These are phyloP conservation scores for Arthrobotrys musiformis DNA, from an alignment of 2,329 filamentous ascomycete species.

Conservation along the genomic window DNA sequence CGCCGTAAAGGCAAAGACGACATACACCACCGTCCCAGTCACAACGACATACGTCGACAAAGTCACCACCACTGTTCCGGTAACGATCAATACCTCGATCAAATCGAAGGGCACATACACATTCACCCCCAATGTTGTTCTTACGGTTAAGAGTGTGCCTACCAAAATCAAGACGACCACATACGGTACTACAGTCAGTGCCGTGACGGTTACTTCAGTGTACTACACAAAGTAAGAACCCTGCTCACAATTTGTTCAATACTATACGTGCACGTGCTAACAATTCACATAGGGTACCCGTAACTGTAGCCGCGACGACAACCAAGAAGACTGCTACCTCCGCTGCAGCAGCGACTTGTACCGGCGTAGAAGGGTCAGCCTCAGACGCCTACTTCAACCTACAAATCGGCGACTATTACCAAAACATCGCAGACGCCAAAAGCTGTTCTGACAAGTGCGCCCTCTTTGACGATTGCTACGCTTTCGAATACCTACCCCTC, in stretches of 20 bases:
- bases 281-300: neutral
- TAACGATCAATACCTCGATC: constrained; percentile 29
- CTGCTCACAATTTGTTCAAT: neutral
- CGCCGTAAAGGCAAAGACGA: constrained; percentile 6
- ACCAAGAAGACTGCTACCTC: neutral
- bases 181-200: constrained; percentile 17
- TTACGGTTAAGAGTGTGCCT: constrained; percentile 19
- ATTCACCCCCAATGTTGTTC: constrained; percentile 21
- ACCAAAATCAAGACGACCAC: constrained; percentile 28
- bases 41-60: constrained; percentile 18
- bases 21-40: constrained; percentile 22
- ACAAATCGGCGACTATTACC: constrained; percentile 38
- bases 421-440: constrained; percentile 25
- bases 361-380: constrained; percentile 15
- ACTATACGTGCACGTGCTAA: neutral
- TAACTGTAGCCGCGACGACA: neutral
- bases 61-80: constrained; percentile 26
- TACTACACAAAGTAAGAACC: constrained; percentile 7
- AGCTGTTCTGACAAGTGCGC: constrained; percentile 30
- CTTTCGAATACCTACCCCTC: constrained; percentile 27
- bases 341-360: neutral
- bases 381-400: constrained; percentile 33
- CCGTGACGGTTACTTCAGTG: constrained; percentile 12
- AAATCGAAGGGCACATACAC: constrained; percentile 30
- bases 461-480: constrained; percentile 20